Evolutionary conservation across 1,284 basidiomycete genomes (phyloP), one percentile per base, ranked within the genome.

Genomic region (Puccinia polysora): DNA sequence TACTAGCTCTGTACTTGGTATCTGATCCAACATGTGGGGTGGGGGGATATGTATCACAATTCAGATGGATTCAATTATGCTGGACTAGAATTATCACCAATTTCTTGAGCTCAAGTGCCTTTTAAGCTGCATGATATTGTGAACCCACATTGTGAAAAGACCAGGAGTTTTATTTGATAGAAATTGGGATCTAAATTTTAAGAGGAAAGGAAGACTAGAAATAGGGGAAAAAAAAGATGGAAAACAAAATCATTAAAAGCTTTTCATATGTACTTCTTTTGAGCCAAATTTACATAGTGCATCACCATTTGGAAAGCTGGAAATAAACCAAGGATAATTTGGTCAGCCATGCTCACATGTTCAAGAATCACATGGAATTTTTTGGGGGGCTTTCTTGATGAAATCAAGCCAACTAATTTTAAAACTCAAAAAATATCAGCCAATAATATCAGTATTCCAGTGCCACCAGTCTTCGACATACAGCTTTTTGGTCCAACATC

Each of bases 221-320:
- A 15, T 28, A 5, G 18, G 25, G 15, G 25, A 23, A 28, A 47
- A 34, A 34, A n/a, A 6, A 55, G 12, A 20, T 23, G 15, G 52
- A 2, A 14, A 34, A 12, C n/a, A n/a, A n/a, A n/a, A n/a, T n/a
- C n/a, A n/a, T n/a, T n/a, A n/a, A n/a, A n/a, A n/a, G n/a, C n/a
- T n/a, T n/a, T n/a, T n/a, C n/a, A 25, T n/a, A 56, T 38, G 40
- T 43, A 71, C 68, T 10, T 12, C 53, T 5, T 32, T 25, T 2
- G 68, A 60, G 28, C 68, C 68, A 30, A 63, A 25, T 50, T 71
- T 71, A 56, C 68, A 71, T 14, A 71, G n/a, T 7, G 68, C 56
- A 60, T 63, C 58, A 14, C 68, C 68, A 45, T 63, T 71, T 4
- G 68, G 50, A 40, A 71, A 63, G 20, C 68, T 71, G 32, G 10